Percentiles rank a stretch among this genome's conserved stretches.
These are phyloP conservation scores for Aegle marmelos DNA, from an alignment of 345 rosid species.

Conservation along the genomic window DNA sequence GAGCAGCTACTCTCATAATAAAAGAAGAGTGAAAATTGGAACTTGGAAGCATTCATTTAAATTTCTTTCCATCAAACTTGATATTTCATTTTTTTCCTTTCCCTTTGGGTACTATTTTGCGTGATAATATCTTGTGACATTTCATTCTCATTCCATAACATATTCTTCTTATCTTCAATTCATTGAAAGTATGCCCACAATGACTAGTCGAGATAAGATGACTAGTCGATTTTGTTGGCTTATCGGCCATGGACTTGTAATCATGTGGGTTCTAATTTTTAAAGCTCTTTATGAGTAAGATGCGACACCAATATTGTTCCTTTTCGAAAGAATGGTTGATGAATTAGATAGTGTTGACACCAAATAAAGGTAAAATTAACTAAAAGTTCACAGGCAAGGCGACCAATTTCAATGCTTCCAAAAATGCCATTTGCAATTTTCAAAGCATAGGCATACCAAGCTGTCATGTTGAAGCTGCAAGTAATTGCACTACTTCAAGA, in stretches of 20 bases:
- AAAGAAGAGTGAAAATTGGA: no score
- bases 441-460: neutral
- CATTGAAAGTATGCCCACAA: neutral
- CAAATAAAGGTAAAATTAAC: neutral
- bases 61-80: no score
- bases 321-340: constrained; percentile 1
- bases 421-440: neutral
- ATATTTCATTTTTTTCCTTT: no score
- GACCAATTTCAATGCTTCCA: constrained; percentile 6
- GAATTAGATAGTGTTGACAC: neutral
- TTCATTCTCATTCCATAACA: neutral
- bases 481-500: neutral
- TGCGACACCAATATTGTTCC: neutral
- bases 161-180: neutral
- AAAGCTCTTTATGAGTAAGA: neutral
- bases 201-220: neutral
- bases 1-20: no score
- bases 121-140: neutral
- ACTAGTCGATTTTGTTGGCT: neutral
- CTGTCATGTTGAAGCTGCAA: neutral
- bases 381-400: neutral
- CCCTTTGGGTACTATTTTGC: neutral
- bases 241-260: neutral
- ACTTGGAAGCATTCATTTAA: no score
- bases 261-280: neutral